Conservation (phyloP, 176 grass and related monocot species). For the Neostapfia colusana region DNA sequence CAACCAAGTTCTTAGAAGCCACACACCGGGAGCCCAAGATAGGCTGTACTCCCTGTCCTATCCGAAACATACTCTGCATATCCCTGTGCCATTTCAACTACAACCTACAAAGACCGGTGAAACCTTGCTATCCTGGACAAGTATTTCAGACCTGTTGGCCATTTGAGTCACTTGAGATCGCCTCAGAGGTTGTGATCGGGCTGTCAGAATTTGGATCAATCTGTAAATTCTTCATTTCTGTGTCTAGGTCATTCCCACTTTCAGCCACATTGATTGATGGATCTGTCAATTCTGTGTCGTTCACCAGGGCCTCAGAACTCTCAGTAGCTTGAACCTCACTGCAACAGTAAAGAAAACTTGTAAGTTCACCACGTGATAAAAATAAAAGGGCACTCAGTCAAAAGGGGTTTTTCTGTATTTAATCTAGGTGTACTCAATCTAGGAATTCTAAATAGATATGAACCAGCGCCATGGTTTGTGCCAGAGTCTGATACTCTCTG, state of each 20-base stretch:
- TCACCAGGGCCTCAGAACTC: not conserved
- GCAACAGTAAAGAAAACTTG: not conserved
- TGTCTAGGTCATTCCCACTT: not conserved
- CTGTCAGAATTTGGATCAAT: not conserved
- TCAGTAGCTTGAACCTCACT: conserved; percentile 25
- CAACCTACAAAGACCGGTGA: conserved; percentile 1
- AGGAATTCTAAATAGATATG: too few relatives aligned
- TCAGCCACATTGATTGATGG: not conserved
- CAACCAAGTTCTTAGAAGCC: not conserved
- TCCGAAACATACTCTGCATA: not conserved
- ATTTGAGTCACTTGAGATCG: not conserved
- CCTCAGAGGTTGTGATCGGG: not conserved
- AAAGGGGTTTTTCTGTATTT: too few relatives aligned
- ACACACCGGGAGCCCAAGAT: not conserved
- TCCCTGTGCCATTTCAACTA: not conserved
- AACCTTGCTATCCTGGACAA: not conserved
- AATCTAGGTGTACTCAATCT: too few relatives aligned
- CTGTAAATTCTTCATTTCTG: not conserved
- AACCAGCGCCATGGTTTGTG: too few relatives aligned
- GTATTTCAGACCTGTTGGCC: not conserved
- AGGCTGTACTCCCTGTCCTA: not conserved
- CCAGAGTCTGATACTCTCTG: too few relatives aligned
- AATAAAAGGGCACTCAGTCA: too few relatives aligned
- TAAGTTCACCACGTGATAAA: not conserved
- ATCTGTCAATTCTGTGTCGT: not conserved